Conservation (phyloP, 2,329 filamentous ascomycete genomes). For the Pseudocercospora vitis region DNA sequence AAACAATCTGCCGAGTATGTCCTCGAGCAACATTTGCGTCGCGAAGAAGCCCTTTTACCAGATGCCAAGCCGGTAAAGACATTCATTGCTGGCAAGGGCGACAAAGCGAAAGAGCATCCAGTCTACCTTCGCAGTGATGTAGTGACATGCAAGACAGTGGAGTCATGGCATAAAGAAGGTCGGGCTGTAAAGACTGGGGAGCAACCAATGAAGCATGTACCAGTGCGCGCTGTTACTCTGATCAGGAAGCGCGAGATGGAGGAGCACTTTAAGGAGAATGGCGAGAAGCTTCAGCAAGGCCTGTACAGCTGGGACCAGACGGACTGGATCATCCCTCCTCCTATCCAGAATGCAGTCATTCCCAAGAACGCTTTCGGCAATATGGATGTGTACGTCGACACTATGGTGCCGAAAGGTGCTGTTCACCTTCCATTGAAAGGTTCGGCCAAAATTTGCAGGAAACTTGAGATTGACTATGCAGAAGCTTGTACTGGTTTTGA, state of each 20-base stretch:
- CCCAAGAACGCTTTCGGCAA: slow-evolving; percentile 95
- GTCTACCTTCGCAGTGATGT: slow-evolving; percentile 80
- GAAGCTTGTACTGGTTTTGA: slow-evolving; percentile 97
- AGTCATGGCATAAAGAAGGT: slow-evolving; percentile 98
- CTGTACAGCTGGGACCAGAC: slow-evolving; percentile 84
- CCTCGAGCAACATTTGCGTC: slow-evolving; percentile 79
- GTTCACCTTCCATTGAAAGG: slow-evolving; percentile 79
- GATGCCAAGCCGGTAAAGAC: slow-evolving; percentile 68
- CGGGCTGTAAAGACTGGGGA: slow-evolving; percentile 70
- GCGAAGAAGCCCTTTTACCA: slow-evolving; percentile 82
- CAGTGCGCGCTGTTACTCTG: slow-evolving; percentile 85
- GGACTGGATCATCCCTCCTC: slow-evolving; percentile 93
- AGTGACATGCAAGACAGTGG: slow-evolving; percentile 80
- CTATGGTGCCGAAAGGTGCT: slow-evolving; percentile 86
- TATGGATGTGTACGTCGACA: slow-evolving; percentile 90
- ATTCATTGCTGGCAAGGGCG: slow-evolving; percentile 74
- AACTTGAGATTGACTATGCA: slow-evolving; percentile 81
- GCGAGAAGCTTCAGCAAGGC: slow-evolving; percentile 81
- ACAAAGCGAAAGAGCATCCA: slow-evolving; percentile 71
- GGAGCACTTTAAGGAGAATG: slow-evolving; percentile 75
- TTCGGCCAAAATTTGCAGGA: slow-evolving; percentile 76
- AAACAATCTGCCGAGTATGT: slow-evolving; percentile 84
- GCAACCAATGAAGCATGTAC: slow-evolving; percentile 78
- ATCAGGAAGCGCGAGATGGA: slow-evolving; percentile 86
- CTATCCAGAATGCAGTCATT: slow-evolving; percentile 73